A percentile compares a stretch with the other conserved stretches of the same genome.
These are phyloP conservation scores for Aspergillus fumigatiaffinis DNA, from an alignment of 2,329 filamentous ascomycete genomes.

Conservation along the genomic window DNA sequence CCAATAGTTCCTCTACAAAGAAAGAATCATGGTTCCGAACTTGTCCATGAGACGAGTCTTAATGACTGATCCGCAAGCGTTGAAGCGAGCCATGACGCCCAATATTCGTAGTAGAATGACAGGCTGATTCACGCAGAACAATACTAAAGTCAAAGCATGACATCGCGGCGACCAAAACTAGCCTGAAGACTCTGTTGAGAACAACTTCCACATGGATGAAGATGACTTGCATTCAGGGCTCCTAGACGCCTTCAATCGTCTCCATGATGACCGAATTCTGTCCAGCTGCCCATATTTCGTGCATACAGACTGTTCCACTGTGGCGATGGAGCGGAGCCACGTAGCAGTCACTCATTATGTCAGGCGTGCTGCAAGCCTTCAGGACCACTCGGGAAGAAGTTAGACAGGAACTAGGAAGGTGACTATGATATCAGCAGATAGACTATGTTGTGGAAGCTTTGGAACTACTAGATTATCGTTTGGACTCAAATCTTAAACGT, in stretches of 20 bases:
- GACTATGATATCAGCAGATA: neutral
- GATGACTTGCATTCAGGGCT: neutral
- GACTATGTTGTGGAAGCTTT: neutral
- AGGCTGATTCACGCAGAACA: neutral
- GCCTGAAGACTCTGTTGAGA: neutral
- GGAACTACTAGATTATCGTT: neutral
- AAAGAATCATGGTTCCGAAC: neutral
- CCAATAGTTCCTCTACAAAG: neutral
- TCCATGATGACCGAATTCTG: slow-evolving; percentile 1
- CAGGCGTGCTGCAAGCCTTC: slow-evolving; percentile 16
- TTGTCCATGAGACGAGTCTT: neutral
- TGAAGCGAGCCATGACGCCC: neutral
- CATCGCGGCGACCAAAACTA: neutral
- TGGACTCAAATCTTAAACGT: neutral
- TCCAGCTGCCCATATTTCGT: slow-evolving; percentile 21
- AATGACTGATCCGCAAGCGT: neutral
- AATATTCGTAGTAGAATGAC: neutral
- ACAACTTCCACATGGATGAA: neutral
- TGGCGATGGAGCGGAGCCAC: slow-evolving; percentile 16
- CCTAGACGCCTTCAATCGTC: neutral
- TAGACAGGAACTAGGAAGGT: neutral
- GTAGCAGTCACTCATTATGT: slow-evolving; percentile 12
- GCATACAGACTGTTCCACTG: slow-evolving; percentile 18
- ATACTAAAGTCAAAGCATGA: neutral
- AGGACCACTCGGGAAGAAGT: neutral